Percentiles rank a stretch among this genome's conserved stretches.
Conservation (phyloP, 495 filamentous ascomycete species). For the Aspergillus ostianus region DNA sequence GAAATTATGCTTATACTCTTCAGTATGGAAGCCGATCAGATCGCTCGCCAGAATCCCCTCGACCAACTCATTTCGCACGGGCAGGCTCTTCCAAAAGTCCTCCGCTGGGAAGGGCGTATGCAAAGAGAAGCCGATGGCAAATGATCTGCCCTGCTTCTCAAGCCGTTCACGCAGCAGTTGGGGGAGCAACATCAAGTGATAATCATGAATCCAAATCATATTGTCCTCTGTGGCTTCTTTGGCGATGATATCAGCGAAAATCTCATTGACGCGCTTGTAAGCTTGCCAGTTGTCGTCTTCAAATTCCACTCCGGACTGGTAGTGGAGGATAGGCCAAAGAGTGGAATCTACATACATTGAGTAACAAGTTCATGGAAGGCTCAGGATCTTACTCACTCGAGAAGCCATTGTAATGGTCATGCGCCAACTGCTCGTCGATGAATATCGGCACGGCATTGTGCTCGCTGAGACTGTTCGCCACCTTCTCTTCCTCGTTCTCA, state of each 20-base stretch:
- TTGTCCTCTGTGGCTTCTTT: slow-evolving; percentile 73
- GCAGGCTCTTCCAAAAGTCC: slow-evolving; percentile 88
- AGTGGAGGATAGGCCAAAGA: slow-evolving; percentile 95
- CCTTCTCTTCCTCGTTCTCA: slow-evolving; percentile 40
- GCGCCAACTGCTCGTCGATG: slow-evolving; percentile 51
- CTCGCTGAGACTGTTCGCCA: slow-evolving; percentile 42
- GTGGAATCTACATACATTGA: slow-evolving; percentile 67
- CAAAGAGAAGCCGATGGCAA: slow-evolving; percentile 92
- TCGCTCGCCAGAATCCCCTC: slow-evolving; percentile 80
- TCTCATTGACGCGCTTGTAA: slow-evolving; percentile 79
- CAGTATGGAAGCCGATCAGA: slow-evolving; percentile 91
- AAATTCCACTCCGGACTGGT: slow-evolving; percentile 88
- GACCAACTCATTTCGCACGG: slow-evolving; percentile 79
- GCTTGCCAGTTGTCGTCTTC: slow-evolving; percentile 84
- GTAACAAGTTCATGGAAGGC: not conserved
- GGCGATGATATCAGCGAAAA: slow-evolving; percentile 78
- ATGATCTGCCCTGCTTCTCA: slow-evolving; percentile 62
- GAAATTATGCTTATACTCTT: slow-evolving; percentile 91
- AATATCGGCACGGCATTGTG: slow-evolving; percentile 56
- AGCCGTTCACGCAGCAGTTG: slow-evolving; percentile 79
- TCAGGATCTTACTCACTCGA: slow-evolving; percentile 39
- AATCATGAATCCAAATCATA: slow-evolving; percentile 94
- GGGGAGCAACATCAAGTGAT: slow-evolving; percentile 91
- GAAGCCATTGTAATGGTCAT: slow-evolving; percentile 61
- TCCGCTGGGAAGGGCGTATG: slow-evolving; percentile 93